Conservation (phyloP, 2,329 filamentous ascomycete species). For the Ceratocystis lukuohia region DNA sequence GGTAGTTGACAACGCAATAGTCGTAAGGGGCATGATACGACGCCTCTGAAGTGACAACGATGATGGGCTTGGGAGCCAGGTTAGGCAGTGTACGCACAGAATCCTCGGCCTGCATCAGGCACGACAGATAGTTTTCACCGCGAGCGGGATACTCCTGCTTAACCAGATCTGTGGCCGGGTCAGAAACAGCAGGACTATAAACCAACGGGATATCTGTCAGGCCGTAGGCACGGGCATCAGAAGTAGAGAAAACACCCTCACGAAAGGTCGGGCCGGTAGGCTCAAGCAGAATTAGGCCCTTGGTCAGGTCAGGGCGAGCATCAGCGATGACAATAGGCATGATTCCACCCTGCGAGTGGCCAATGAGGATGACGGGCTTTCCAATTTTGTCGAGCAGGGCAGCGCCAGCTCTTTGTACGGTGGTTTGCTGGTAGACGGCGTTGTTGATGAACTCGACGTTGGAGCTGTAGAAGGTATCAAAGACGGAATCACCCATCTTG, state of each 20-base stretch:
- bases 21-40: conserved; percentile 36
- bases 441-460: conserved; percentile 29
- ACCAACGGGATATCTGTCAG: conserved; percentile 36
- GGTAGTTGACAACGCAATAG: conserved; percentile 30
- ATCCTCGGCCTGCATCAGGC: conserved; percentile 27
- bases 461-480: conserved; percentile 32
- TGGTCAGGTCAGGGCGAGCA: conserved; percentile 30
- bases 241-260: conserved; percentile 29
- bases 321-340: conserved; percentile 33
- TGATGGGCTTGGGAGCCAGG: conserved; percentile 26
- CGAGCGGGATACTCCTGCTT: conserved; percentile 24
- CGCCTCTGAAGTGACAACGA: conserved; percentile 32
- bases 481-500: conserved; percentile 29
- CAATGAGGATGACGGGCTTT: conserved; percentile 28
- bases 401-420: conserved; percentile 29
- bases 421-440: conserved; percentile 27
- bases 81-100: conserved; percentile 27
- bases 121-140: conserved; percentile 22
- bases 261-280: conserved; percentile 36
- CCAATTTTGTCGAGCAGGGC: conserved; percentile 33
- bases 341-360: conserved; percentile 35
- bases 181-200: conserved; percentile 32
- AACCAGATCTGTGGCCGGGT: conserved; percentile 28
- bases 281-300: conserved; percentile 33
- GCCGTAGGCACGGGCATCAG: conserved; percentile 30